phyloP scores from a whole-genome alignment of 176 grass and related monocot genomes.

The Dactylis glomerata region DNA sequence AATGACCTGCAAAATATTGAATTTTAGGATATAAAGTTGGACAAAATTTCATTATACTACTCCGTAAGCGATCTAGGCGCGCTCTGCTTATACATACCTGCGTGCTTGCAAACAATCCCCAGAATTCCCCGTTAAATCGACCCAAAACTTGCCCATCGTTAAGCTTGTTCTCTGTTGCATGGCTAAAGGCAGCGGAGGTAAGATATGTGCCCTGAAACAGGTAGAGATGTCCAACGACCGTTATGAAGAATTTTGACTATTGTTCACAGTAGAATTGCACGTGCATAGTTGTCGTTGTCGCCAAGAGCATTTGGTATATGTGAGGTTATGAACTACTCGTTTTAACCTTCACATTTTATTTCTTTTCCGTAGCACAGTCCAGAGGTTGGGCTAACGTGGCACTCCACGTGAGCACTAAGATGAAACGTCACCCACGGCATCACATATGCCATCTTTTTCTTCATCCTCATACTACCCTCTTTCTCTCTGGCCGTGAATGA shows the following conservation, averaged over 20 bases:
- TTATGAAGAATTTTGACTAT: background rate
- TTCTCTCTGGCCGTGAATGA: too few relatives aligned
- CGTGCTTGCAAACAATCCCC: slow-evolving; percentile 15
- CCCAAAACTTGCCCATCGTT: background rate
- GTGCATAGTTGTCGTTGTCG: too few relatives aligned
- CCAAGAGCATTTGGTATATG: background rate
- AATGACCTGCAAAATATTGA: background rate
- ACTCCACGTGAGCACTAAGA: background rate
- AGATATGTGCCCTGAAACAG: slow-evolving; percentile 12
- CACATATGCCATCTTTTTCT: background rate
- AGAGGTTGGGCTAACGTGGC: too few relatives aligned
- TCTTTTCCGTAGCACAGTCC: background rate
- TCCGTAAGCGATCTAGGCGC: too few relatives aligned
- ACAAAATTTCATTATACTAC: too few relatives aligned
- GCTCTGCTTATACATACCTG: background rate
- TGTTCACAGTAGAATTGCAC: background rate
- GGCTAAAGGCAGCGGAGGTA: background rate
- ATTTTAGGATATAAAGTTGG: background rate
- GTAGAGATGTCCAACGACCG: background rate
- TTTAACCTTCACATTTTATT: background rate
- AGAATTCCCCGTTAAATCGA: slow-evolving; percentile 3
- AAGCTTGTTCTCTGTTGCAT: slow-evolving; percentile 10
- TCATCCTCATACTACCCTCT: background rate
- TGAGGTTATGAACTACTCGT: too few relatives aligned
- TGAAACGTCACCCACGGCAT: background rate